A percentile compares a stretch with the other conserved stretches of the same genome.
Conservation (phyloP, 345 rosid genomes). For the Luvunga scandens region DNA sequence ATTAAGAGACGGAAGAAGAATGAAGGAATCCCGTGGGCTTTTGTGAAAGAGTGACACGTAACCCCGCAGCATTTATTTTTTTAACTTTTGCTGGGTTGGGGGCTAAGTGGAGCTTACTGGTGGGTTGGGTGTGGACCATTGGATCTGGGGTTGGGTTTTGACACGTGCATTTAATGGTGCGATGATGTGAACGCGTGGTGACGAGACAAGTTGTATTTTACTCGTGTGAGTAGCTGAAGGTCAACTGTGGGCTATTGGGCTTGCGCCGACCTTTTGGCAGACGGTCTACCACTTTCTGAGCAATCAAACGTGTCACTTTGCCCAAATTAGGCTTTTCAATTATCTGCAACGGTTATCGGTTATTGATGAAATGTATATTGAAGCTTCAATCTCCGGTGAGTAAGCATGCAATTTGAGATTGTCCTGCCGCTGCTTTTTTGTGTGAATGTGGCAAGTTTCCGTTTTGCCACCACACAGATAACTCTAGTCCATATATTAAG, state of each 20-base stretch:
- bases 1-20: neutral
- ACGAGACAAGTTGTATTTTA: neutral
- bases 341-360: too few species aligned
- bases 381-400: too few species aligned
- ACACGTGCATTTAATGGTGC: neutral
- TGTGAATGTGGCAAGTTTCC: too few species aligned
- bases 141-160: neutral
- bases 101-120: neutral
- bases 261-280: neutral
- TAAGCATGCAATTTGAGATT: too few species aligned
- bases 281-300: too few species aligned
- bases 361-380: too few species aligned
- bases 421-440: too few species aligned
- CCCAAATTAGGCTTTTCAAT: too few species aligned
- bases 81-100: neutral
- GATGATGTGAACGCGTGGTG: neutral
- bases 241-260: neutral
- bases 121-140: neutral
- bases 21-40: neutral
- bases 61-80: neutral
- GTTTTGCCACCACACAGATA: too few species aligned
- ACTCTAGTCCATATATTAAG: too few species aligned
- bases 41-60: neutral
- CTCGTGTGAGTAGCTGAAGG: neutral
- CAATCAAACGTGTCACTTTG: too few species aligned